Evolutionary conservation across 768 basidiomycete genomes (phyloP), one percentile per base, ranked within the genome.

Genomic region (Tubosaeta sp.): DNA sequence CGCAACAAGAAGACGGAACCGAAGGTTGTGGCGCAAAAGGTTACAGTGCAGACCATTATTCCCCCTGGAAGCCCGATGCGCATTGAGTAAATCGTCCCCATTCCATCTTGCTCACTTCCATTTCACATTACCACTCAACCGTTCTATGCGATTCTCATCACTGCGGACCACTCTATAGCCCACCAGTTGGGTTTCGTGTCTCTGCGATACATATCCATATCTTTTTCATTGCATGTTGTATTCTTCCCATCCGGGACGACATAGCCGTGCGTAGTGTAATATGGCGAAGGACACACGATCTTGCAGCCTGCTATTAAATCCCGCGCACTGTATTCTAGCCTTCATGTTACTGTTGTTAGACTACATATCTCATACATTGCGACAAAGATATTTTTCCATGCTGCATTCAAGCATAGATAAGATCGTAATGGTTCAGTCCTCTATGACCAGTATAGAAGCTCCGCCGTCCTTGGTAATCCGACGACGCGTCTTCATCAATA

Each of bases 391-490:
- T 27, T 27, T 6, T 24, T 13, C 35, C 14, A 22, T 39, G 16
- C 4, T 18, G 19, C 24, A 22, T 12, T 53, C 11, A 8, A 38
- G 18, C 35, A 18, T 10, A 36, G 6, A 2, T 2, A 25, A 14
- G 30, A 11, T 6, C 30, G 1, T 9, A 29, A 21, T 1, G 13
- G 13, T 27, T 51, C 45, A 63, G 30, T 59, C 46, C 14, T 59
- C 62, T 44, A 66, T 54, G 2, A 65, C 71, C 31, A 84, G 73
- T 27, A 84, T 61, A 0, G 84, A 86, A 0, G 78, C 78, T 16
- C 85, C 85, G 14, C 86, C 84, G 57, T 87, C 85, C 10, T 65
- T 64, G 0, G 86, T 87, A 24, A 87, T 71, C 13, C 86, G 71
- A 41, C 72, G 74, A 24, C 86, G 71, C 0, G 83, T 84, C 62